Evolutionary conservation across 2,329 filamentous ascomycete genomes (phyloP).

Genomic region (Aspergillus unguis): DNA sequence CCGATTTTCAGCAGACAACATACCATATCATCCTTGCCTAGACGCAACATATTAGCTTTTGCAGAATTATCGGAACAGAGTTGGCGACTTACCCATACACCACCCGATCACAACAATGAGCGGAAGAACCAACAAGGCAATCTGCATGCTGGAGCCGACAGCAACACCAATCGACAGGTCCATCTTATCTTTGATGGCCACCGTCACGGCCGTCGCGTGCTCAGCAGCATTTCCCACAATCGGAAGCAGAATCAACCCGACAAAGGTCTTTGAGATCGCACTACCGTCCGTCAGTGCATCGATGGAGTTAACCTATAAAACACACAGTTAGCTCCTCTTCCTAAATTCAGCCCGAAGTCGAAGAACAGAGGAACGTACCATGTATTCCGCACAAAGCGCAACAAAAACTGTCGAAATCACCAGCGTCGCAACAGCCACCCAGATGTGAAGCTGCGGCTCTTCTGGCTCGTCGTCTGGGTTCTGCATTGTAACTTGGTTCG

Average conservation of each 20-base stretch:
- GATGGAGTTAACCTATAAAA: conserved; percentile 50
- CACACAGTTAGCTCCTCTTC: neutral
- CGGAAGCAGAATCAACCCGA: conserved; percentile 61
- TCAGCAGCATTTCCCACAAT: conserved; percentile 66
- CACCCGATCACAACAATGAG: conserved; percentile 61
- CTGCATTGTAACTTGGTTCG: conserved; percentile 47
- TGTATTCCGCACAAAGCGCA: conserved; percentile 69
- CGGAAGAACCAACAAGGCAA: conserved; percentile 60
- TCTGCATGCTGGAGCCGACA: conserved; percentile 64
- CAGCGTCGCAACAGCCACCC: conserved; percentile 70
- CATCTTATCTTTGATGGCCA: conserved; percentile 65
- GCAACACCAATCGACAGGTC: conserved; percentile 65
- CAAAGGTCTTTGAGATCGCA: conserved; percentile 57
- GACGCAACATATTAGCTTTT: conserved; percentile 6
- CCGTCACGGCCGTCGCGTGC: conserved; percentile 62
- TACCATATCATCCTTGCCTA: conserved; percentile 56
- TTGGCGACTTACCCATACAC: conserved; percentile 46
- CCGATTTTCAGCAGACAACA: neutral
- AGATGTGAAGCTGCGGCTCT: conserved; percentile 68
- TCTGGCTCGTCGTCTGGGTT: conserved; percentile 69
- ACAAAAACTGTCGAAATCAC: conserved; percentile 72
- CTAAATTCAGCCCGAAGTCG: too few species aligned
- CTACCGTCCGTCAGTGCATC: conserved; percentile 50
- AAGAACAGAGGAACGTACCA: conserved; percentile 38
- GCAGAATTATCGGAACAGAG: neutral